Evolutionary conservation across 2,329 filamentous ascomycete species (phyloP).

Genomic region (Plenodomus tracheiphilus): DNA sequence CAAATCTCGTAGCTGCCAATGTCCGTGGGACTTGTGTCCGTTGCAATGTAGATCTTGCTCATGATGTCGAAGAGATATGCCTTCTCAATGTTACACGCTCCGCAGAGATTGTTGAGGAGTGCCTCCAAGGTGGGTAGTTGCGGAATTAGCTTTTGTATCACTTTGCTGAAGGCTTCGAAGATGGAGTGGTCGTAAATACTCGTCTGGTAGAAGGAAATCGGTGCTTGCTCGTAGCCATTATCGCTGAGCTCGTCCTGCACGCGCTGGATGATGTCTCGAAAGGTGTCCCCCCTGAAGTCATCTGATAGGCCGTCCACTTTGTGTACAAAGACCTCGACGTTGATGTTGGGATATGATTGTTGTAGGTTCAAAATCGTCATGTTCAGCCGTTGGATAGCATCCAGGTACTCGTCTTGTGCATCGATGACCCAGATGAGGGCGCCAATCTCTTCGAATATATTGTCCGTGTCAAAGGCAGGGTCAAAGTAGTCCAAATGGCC

Average conservation of each 20-base stretch:
- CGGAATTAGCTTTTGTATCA: slow-evolving; percentile 96
- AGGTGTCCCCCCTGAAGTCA: slow-evolving; percentile 94
- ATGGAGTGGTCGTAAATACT: slow-evolving; percentile 99
- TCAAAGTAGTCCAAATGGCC: slow-evolving; percentile 93
- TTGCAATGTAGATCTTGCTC: slow-evolving; percentile 98
- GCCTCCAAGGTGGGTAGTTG: slow-evolving; percentile 91
- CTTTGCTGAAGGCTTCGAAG: slow-evolving; percentile 97
- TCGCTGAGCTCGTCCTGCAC: slow-evolving; percentile 96
- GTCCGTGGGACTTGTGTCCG: slow-evolving; percentile 88
- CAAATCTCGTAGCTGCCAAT: slow-evolving; percentile 98
- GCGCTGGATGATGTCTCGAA: slow-evolving; percentile 93
- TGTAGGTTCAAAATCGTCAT: slow-evolving; percentile 87
- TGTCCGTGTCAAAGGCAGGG: slow-evolving; percentile 84
- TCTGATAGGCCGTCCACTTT: slow-evolving; percentile 98
- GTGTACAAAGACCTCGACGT: slow-evolving; percentile 98
- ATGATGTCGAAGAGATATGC: slow-evolving; percentile 97
- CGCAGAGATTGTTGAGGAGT: slow-evolving; percentile 90
- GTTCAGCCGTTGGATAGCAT: slow-evolving; percentile 85
- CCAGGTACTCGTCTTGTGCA: slow-evolving; percentile 95
- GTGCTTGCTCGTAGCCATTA: slow-evolving; percentile 88
- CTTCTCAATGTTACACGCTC: slow-evolving; percentile 94
- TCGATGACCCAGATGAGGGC: slow-evolving; percentile 98
- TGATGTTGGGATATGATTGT: slow-evolving; percentile 86
- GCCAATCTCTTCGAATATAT: slow-evolving; percentile 91
- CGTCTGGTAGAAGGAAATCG: slow-evolving; percentile 92